These are phyloP conservation scores for Colletotrichum tropicicola DNA, from an alignment of 2,329 filamentous ascomycete species.

Conservation along the genomic window DNA sequence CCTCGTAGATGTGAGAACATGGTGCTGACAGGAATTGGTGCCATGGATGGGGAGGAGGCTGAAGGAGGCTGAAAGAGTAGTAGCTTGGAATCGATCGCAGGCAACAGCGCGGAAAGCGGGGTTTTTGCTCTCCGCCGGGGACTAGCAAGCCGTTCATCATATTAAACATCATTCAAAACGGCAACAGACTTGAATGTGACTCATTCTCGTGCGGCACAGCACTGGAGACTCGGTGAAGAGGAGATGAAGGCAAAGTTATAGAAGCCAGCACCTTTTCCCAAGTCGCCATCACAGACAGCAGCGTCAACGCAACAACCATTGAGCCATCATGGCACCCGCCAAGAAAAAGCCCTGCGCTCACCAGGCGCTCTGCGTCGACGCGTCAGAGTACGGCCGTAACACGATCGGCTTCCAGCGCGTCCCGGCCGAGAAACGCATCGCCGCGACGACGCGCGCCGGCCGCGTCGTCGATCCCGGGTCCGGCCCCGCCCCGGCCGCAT, in stretches of 20 bases:
- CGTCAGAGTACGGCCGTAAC: background rate
- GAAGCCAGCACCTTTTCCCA: background rate
- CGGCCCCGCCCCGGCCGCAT: slow-evolving; percentile 30
- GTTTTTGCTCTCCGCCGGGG: too few species aligned
- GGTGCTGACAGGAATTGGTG: too few species aligned
- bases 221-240: background rate
- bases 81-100: background rate
- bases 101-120: slow-evolving; percentile 20
- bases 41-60: too few species aligned
- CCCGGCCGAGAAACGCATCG: slow-evolving; percentile 37
- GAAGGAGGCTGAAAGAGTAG: too few species aligned
- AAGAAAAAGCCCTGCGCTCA: slow-evolving; percentile 9
- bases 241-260: background rate
- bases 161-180: too few species aligned
- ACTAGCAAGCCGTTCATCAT: too few species aligned
- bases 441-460: slow-evolving; percentile 40
- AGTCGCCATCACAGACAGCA: background rate
- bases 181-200: background rate
- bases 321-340: slow-evolving; percentile 3
- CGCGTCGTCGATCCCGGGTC: slow-evolving; percentile 30
- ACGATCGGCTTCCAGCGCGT: slow-evolving; percentile 38
- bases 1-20: too few species aligned
- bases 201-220: background rate
- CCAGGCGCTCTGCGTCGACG: slow-evolving; percentile 2
- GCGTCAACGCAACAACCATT: background rate